Evolutionary conservation across 75 land plant species (phyloP), one percentile per base, ranked within the genome.

Genomic region (Pinus albicaulis): DNA sequence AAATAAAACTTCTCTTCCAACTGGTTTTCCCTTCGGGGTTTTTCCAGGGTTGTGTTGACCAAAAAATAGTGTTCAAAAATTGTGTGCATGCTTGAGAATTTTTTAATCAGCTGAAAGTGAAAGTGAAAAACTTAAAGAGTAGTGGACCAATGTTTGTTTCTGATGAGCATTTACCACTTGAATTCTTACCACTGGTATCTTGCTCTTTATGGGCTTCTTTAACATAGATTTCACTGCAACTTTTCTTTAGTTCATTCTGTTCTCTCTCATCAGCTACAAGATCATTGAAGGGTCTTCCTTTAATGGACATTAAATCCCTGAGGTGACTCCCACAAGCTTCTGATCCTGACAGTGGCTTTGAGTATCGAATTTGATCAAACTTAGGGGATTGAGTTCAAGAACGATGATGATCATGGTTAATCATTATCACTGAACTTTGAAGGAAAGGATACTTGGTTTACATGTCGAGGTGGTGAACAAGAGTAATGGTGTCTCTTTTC

Each of bases 201-300:
- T 72, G 57, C 3, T 72, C 74, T 72, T 26, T 72, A 48, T 13
- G 55, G 16, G 4, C 55, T 55, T 72, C 74, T 55, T 34, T 72
- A 23, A 72, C 57, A 55, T 72, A 72, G 20, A 72, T 55, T 53
- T 55, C 74, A 72, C 74, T 72, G 57, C 25, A 72, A 72, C 74
- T 72, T 55, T 72, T 72, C 74, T 72, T 72, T 28, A 72, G 57
- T 55, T 22, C 55, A 25, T 48, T 72, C 15, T 72, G 74, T 16
- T 34, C 74, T 55, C 24, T 72, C n/a, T 72, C 74, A 72, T 72
- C 57, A 25, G 17, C 53, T 55, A 72, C 48, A 55, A 55, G 55
- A 23, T 55, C 57, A 25, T 24, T 52, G 19, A 19, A 19, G 16
- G 74, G 53, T 19, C 74, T 72, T 52, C 71, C 71, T 24, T 23